Percentiles rank a stretch among this genome's conserved stretches.
Evolutionary conservation across 176 grass and related monocot species (phyloP).

Genomic region (Cenchrus fungigraminus): DNA sequence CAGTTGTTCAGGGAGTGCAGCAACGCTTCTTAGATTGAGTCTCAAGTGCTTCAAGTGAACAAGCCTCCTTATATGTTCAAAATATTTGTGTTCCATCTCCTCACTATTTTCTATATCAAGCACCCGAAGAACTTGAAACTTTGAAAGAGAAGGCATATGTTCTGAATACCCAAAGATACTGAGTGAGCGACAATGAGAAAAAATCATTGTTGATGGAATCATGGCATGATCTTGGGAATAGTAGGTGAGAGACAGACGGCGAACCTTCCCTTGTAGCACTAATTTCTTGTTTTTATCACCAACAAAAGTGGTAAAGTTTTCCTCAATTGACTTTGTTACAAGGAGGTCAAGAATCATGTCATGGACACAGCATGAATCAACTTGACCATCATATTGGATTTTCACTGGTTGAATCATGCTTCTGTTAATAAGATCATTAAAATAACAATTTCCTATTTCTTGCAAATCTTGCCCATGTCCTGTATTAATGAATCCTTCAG

Average conservation of each 20-base stretch:
- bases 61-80: constrained; percentile 28
- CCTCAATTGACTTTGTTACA: constrained; percentile 38
- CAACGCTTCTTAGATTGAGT: constrained; percentile 30
- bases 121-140: constrained; percentile 35
- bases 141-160: constrained; percentile 38
- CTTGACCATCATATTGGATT: constrained; percentile 30
- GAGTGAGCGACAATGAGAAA: constrained; percentile 30
- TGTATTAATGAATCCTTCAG: constrained; percentile 51
- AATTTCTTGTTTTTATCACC: constrained; percentile 17
- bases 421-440: constrained; percentile 52
- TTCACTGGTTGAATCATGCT: constrained; percentile 46
- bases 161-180: constrained; percentile 43
- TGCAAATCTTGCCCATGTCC: constrained; percentile 36
- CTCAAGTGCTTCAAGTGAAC: constrained; percentile 38
- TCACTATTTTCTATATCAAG: constrained; percentile 47
- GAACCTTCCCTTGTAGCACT: constrained; percentile 34
- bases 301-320: constrained; percentile 42
- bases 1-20: constrained; percentile 34
- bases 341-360: constrained; percentile 62
- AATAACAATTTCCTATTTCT: constrained; percentile 28
- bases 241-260: constrained; percentile 37
- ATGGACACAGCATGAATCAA: constrained; percentile 40
- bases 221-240: constrained; percentile 4
- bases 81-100: constrained; percentile 29
- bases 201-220: constrained; percentile 18